phyloP scores from a whole-genome alignment of 2,329 filamentous ascomycete genomes.

The Cryphonectria japonica region DNA sequence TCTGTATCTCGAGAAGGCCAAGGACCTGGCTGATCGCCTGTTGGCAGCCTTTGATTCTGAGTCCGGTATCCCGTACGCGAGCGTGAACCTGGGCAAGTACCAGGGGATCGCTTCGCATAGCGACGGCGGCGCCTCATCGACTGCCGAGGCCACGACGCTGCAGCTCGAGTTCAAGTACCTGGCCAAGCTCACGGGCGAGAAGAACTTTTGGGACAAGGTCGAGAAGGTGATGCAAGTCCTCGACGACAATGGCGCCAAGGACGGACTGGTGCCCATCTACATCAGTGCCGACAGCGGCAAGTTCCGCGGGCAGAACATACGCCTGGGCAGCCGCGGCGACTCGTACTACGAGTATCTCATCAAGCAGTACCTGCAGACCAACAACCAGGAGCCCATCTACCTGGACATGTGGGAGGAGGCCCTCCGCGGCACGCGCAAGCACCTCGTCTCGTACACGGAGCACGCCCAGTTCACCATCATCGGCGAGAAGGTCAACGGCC shows the following conservation, averaged over 20 bases:
- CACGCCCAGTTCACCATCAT: conserved; percentile 84
- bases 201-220: conserved; percentile 86
- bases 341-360: conserved; percentile 99
- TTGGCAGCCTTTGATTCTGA: conserved; percentile 84
- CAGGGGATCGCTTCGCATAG: conserved; percentile 80
- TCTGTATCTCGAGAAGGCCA: conserved; percentile 93
- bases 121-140: conserved; percentile 87
- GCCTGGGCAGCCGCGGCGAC: conserved; percentile 90
- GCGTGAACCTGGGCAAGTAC: conserved; percentile 80
- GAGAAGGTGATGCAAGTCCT: conserved; percentile 92
- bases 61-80: conserved; percentile 87
- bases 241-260: conserved; percentile 77
- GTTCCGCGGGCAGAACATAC: conserved; percentile 84
- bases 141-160: conserved; percentile 87
- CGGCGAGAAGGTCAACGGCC: conserved; percentile 78
- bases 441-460: conserved; percentile 87
- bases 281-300: conserved; percentile 78
- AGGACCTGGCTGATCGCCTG: conserved; percentile 86
- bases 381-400: conserved; percentile 82
- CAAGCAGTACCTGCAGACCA: conserved; percentile 97
- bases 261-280: conserved; percentile 90
- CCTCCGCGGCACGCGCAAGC: conserved; percentile 82
- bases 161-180: conserved; percentile 98
- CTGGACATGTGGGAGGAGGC: conserved; percentile 91
- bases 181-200: conserved; percentile 90